Conservation (phyloP, 1,284 basidiomycete genomes). For the Trichosporon coremiiforme region DNA sequence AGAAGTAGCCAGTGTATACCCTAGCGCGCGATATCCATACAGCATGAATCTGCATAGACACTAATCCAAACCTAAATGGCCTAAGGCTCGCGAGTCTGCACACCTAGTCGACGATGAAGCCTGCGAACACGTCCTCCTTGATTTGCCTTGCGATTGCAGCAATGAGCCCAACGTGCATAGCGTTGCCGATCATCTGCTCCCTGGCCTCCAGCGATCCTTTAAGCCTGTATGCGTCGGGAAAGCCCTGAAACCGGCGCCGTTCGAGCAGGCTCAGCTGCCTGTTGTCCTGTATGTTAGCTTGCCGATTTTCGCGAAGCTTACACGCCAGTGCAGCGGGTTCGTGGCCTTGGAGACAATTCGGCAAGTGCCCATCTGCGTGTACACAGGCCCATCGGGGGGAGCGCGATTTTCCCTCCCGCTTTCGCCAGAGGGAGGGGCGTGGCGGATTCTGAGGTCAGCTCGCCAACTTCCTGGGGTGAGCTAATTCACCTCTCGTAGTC, state of each 20-base stretch:
- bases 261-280: conserved; percentile 38
- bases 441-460: background rate
- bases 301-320: conserved; percentile 23
- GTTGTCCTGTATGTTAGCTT: conserved; percentile 20
- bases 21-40: conserved; percentile 5
- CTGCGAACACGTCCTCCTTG: conserved; percentile 28
- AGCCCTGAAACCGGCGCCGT: conserved; percentile 37
- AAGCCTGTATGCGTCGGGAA: conserved; percentile 37
- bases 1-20: conserved; percentile 17
- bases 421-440: background rate
- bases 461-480: background rate
- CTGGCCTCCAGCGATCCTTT: conserved; percentile 25
- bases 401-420: background rate
- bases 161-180: conserved; percentile 33
- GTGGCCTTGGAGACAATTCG: conserved; percentile 29
- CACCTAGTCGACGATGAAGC: background rate
- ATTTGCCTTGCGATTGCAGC: conserved; percentile 34
- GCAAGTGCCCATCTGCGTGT: conserved; percentile 32
- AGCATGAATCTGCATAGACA: conserved; percentile 22
- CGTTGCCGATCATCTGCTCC: conserved; percentile 34
- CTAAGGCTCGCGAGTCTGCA: background rate
- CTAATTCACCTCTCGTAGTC: conserved; percentile 30
- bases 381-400: conserved; percentile 7
- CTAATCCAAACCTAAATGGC: background rate
- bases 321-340: conserved; percentile 32